Conservation (phyloP, 2,329 filamentous ascomycete species). For the Ophiostoma piceae region DNA sequence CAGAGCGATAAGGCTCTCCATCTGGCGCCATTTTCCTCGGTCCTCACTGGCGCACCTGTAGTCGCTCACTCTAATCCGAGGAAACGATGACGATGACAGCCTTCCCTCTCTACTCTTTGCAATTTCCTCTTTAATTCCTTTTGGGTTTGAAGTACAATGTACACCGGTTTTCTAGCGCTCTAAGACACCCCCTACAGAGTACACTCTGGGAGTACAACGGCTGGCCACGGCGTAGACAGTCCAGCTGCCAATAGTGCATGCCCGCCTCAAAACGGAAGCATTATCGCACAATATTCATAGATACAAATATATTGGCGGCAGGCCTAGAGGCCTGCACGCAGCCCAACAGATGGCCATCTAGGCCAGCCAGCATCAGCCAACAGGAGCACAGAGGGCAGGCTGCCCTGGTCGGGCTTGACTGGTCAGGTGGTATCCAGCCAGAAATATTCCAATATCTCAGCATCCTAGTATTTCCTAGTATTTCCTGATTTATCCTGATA, state of each 20-base stretch:
- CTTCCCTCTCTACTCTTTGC: neutral
- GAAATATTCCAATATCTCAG: neutral
- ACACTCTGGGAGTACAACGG: neutral
- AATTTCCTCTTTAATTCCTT: neutral
- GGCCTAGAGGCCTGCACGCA: neutral
- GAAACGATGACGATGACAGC: neutral
- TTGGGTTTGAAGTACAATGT: neutral
- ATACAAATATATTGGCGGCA: slow-evolving; percentile 6
- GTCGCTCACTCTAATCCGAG: neutral
- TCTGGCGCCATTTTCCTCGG: neutral
- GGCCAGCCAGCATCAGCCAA: neutral
- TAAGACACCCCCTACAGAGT: neutral
- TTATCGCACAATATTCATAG: neutral
- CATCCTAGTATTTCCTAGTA: neutral
- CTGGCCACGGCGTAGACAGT: neutral
- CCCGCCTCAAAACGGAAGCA: neutral
- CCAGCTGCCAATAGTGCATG: neutral
- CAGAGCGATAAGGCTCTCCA: slow-evolving; percentile 4
- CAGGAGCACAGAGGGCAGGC: slow-evolving; percentile 10
- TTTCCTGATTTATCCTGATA: neutral
- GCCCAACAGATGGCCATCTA: neutral
- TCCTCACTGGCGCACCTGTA: neutral
- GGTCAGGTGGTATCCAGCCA: neutral
- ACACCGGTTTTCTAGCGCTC: neutral
- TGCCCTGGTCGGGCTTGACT: neutral